These are phyloP conservation scores for Diaporthe citri DNA, from an alignment of 2,329 filamentous ascomycete species.

Conservation along the genomic window DNA sequence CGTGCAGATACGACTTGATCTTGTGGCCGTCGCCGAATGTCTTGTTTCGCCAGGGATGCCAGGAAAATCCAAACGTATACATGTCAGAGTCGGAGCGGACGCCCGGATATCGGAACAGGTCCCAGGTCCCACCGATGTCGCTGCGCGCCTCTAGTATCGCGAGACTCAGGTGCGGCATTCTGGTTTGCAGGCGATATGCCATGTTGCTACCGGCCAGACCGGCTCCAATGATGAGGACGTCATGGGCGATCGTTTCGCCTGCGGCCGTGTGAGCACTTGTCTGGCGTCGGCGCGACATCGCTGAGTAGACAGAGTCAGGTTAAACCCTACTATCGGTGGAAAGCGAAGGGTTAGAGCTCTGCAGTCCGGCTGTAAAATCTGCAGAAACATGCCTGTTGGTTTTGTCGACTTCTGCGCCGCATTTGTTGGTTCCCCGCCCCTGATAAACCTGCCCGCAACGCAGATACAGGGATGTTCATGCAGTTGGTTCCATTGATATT, in stretches of 20 bases:
- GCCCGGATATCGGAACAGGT: conserved; percentile 74
- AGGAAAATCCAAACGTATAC: conserved; percentile 74
- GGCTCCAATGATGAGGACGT: neutral
- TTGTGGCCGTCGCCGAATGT: conserved; percentile 64
- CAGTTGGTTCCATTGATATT: too few species aligned
- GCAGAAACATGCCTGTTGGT: too few species aligned
- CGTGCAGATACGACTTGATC: conserved; percentile 67
- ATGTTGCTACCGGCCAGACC: neutral
- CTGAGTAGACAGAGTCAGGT: neutral
- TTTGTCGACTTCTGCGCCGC: too few species aligned
- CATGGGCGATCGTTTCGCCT: neutral
- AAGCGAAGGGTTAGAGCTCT: too few species aligned
- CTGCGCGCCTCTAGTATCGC: neutral
- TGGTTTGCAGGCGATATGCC: neutral
- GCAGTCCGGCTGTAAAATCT: too few species aligned
- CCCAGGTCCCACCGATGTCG: neutral
- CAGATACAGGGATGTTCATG: too few species aligned
- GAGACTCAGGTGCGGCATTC: neutral
- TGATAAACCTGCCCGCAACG: too few species aligned
- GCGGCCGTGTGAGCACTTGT: neutral
- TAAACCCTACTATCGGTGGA: neutral
- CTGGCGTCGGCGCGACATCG: neutral
- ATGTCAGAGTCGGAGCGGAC: conserved; percentile 75
- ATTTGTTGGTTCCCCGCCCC: too few species aligned
- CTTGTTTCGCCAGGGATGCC: conserved; percentile 74